A percentile compares a stretch with the other conserved stretches of the same genome.
Conservation (phyloP, 2,329 filamentous ascomycete genomes). For the Fusarium liriodendri region DNA sequence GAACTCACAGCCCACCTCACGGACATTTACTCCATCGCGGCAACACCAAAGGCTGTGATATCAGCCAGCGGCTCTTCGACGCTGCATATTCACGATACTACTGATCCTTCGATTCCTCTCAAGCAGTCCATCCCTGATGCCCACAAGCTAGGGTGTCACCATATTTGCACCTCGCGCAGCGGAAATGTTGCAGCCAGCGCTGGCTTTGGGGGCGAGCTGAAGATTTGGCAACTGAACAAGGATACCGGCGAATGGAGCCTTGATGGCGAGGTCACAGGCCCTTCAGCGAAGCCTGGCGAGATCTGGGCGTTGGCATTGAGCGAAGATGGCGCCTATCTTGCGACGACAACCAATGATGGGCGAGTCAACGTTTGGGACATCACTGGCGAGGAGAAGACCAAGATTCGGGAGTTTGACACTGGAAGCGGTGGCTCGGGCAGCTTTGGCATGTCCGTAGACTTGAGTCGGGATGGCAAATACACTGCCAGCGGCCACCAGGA, state of each 20-base stretch:
- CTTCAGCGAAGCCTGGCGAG: slow-evolving; percentile 71
- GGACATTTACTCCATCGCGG: slow-evolving; percentile 86
- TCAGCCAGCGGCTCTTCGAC: slow-evolving; percentile 87
- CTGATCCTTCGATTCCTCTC: slow-evolving; percentile 77
- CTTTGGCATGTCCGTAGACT: slow-evolving; percentile 89
- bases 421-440: slow-evolving; percentile 76
- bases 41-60: slow-evolving; percentile 78
- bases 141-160: slow-evolving; percentile 92
- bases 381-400: slow-evolving; percentile 63
- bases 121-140: slow-evolving; percentile 82
- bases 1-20: slow-evolving; percentile 75
- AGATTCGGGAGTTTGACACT: slow-evolving; percentile 88
- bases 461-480: slow-evolving; percentile 82
- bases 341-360: slow-evolving; percentile 89
- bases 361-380: slow-evolving; percentile 90
- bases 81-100: slow-evolving; percentile 83
- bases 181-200: slow-evolving; percentile 82
- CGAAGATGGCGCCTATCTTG: slow-evolving; percentile 84
- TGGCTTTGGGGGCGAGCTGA: slow-evolving; percentile 90
- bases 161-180: slow-evolving; percentile 77
- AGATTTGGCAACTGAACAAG: slow-evolving; percentile 77
- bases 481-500: slow-evolving; percentile 95
- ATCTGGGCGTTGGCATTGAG: slow-evolving; percentile 91
- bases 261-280: slow-evolving; percentile 54
- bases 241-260: slow-evolving; percentile 65